Percentiles rank a stretch among this genome's conserved stretches.
Evolutionary conservation across 305 asterid species (phyloP).

Genomic region (Stenogyne calaminthoides): DNA sequence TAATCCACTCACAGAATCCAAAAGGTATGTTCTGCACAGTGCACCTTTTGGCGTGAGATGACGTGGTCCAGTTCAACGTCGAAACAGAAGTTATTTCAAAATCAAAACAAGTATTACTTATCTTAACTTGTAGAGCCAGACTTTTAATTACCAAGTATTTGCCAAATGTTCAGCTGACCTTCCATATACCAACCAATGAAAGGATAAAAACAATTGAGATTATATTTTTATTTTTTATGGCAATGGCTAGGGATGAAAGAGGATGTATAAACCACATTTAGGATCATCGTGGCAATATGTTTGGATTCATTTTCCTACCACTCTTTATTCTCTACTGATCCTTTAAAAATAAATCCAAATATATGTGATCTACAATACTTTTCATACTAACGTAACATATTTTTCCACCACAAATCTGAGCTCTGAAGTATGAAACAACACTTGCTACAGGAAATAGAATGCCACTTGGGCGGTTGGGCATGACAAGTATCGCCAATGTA

Average conservation of each 20-base stretch:
- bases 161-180: not conserved
- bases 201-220: not conserved
- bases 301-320: not conserved
- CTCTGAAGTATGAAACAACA: conserved; percentile 13
- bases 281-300: not conserved
- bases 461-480: conserved; percentile 5
- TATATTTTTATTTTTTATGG: not conserved
- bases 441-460: not conserved
- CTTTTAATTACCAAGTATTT: not conserved
- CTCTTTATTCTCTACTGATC: not conserved
- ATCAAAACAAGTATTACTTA: not conserved
- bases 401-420: not conserved
- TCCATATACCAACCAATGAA: not conserved
- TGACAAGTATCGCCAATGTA: not conserved
- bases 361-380: not conserved
- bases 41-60: not conserved
- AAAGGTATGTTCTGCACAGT: not conserved
- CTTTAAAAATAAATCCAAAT: not conserved
- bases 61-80: not conserved
- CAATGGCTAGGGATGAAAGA: not conserved
- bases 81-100: conserved; percentile 2
- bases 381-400: not conserved
- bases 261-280: not conserved
- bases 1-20: conserved; percentile 2
- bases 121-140: not conserved